phyloP scores from a whole-genome alignment of 1,284 basidiomycete species.

The Pholiota adiposa region DNA sequence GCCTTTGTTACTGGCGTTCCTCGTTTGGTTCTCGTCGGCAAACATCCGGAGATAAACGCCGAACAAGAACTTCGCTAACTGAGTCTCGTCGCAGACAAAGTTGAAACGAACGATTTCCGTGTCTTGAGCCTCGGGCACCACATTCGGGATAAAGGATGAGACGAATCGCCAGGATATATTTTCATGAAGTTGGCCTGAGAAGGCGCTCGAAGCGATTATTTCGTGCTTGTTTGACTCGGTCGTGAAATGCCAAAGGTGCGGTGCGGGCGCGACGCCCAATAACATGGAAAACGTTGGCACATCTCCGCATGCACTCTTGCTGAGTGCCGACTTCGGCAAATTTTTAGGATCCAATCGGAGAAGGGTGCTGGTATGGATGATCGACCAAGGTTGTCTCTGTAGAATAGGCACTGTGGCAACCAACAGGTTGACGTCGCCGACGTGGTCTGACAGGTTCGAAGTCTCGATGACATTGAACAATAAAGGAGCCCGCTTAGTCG shows the following conservation, averaged over 20 bases:
- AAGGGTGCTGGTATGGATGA: slow-evolving; percentile 29
- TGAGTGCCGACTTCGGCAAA: slow-evolving; percentile 7
- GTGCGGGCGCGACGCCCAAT: slow-evolving; percentile 28
- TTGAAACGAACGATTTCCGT: neutral
- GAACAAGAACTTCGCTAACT: slow-evolving; percentile 47
- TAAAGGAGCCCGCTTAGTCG: slow-evolving; percentile 34
- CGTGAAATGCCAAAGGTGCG: slow-evolving; percentile 21
- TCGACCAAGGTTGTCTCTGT: slow-evolving; percentile 22
- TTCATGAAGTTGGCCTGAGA: slow-evolving; percentile 21
- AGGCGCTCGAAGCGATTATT: slow-evolving; percentile 3
- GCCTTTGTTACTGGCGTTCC: neutral
- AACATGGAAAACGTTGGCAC: slow-evolving; percentile 29
- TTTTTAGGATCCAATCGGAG: slow-evolving; percentile 7
- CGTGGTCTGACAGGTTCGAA: slow-evolving; percentile 54
- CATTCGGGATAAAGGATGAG: slow-evolving; percentile 1
- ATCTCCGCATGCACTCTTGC: slow-evolving; percentile 19
- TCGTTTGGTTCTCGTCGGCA: slow-evolving; percentile 36
- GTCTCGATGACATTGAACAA: slow-evolving; percentile 58
- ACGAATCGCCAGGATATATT: slow-evolving; percentile 24
- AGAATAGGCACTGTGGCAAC: slow-evolving; percentile 36
- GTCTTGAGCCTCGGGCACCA: neutral
- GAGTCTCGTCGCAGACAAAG: slow-evolving; percentile 28
- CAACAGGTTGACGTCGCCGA: slow-evolving; percentile 55
- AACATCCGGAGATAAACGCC: slow-evolving; percentile 55
- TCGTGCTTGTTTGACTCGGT: slow-evolving; percentile 23